Evolutionary conservation across 805 yeast species (phyloP).

Genomic region (Schwanniomyces vanrijiae): DNA sequence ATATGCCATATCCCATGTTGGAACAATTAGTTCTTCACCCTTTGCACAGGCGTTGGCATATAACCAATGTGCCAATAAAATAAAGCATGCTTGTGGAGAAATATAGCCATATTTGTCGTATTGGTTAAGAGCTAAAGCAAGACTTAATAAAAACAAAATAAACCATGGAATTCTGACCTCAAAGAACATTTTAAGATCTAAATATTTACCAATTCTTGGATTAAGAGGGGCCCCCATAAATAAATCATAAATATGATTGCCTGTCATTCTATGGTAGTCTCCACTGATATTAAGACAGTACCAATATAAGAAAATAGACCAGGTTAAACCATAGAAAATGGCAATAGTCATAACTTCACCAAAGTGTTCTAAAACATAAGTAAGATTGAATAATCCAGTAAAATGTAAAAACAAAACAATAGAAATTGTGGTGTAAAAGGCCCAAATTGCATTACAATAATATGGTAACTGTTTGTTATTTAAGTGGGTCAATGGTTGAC

Average conservation of each 20-base stretch:
- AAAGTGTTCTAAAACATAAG: conserved; percentile 74
- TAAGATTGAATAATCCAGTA: conserved; percentile 71
- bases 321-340: conserved; percentile 70
- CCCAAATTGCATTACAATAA: conserved; percentile 87
- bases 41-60: conserved; percentile 97
- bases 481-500: conserved; percentile 86
- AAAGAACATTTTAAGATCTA: conserved; percentile 93
- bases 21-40: conserved; percentile 96
- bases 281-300: conserved; percentile 63
- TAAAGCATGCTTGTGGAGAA: conserved; percentile 69
- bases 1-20: conserved; percentile 99
- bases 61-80: conserved; percentile 84
- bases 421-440: conserved; percentile 70
- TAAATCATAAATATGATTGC: conserved; percentile 84
- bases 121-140: conserved; percentile 77
- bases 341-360: conserved; percentile 94
- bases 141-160: conserved; percentile 73
- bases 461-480: conserved; percentile 82
- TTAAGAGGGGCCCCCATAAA: conserved; percentile 98
- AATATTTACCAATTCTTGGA: conserved; percentile 86
- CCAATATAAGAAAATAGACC: conserved; percentile 69
- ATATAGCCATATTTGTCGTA: conserved; percentile 78
- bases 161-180: conserved; percentile 98
- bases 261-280: conserved; percentile 89
- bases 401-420: conserved; percentile 64